Evolutionary conservation across 1,139 yeast genomes (phyloP).

Genomic region (Suhomyces anneliseae): DNA sequence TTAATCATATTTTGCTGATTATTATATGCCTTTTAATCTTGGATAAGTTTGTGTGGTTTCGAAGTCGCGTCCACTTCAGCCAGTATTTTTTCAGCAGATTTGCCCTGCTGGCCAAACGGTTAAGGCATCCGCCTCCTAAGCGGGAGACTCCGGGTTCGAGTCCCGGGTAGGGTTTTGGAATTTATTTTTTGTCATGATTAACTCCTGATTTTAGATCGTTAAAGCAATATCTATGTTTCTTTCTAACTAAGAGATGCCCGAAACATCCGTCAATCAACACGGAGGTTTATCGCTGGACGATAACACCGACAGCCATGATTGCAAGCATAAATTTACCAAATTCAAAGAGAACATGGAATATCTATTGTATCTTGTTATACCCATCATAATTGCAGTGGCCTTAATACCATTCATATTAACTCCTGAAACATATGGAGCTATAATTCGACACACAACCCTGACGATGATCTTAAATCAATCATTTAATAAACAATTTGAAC

Average conservation of each 20-base stretch:
- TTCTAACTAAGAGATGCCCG: neutral
- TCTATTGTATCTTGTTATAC: constrained; percentile 8
- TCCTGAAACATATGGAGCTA: constrained; percentile 10
- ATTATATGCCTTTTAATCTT: too few relatives aligned
- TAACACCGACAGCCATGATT: neutral
- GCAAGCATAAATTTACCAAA: neutral
- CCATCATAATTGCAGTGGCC: constrained; percentile 8
- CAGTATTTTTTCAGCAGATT: constrained; percentile 3
- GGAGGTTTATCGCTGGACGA: neutral
- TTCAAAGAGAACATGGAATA: constrained; percentile 8
- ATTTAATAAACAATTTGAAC: too few relatives aligned
- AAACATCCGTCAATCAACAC: neutral
- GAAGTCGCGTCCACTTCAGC: neutral
- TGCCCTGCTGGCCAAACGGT: constrained; percentile 90
- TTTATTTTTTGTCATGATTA: neutral
- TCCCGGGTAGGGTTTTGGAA: constrained; percentile 76
- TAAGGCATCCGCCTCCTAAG: constrained; percentile 96
- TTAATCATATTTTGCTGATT: too few relatives aligned
- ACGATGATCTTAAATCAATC: neutral
- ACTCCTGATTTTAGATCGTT: neutral
- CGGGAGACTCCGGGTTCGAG: constrained; percentile 97
- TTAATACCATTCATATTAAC: constrained; percentile 11
- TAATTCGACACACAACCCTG: neutral
- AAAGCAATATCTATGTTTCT: neutral
- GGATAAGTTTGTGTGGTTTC: too few relatives aligned